Conservation (phyloP, 768 basidiomycete species). For the Daedaleopsis sinensis region DNA sequence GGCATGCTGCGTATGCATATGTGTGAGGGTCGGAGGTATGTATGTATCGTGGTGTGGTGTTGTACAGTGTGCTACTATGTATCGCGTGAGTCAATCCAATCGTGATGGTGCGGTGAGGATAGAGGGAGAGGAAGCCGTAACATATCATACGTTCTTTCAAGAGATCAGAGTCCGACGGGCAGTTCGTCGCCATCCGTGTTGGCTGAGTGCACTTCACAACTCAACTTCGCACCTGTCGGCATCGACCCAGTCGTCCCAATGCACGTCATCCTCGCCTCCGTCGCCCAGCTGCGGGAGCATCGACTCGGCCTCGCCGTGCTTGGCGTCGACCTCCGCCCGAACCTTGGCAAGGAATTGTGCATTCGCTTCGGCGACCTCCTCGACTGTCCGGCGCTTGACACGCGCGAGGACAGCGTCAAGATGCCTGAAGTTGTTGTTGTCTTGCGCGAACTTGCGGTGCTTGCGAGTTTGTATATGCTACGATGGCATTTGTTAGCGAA, state of each 20-base stretch:
- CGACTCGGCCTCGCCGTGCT: constrained; percentile 14
- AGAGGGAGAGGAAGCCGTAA: neutral
- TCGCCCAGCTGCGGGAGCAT: constrained; percentile 13
- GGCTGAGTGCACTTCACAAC: neutral
- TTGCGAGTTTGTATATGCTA: constrained; percentile 75
- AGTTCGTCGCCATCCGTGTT: neutral
- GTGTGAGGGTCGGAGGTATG: neutral
- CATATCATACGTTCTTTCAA: neutral
- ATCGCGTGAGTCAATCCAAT: constrained; percentile 8
- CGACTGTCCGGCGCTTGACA: constrained; percentile 50
- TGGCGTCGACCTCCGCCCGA: neutral
- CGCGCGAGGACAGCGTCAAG: constrained; percentile 76
- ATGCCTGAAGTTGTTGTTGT: constrained; percentile 75
- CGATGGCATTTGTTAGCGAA: neutral
- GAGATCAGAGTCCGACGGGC: neutral
- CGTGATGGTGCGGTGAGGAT: neutral
- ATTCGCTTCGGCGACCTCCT: constrained; percentile 33
- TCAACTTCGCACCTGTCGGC: constrained; percentile 11
- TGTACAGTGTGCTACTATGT: constrained; percentile 19
- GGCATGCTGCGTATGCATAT: neutral
- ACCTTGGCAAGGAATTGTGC: constrained; percentile 10
- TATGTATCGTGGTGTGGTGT: constrained; percentile 16
- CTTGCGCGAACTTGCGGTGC: constrained; percentile 82
- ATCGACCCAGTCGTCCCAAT: constrained; percentile 32
- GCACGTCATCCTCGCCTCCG: constrained; percentile 23